phyloP scores from a whole-genome alignment of 2,329 filamentous ascomycete genomes.

The Trichoderma aggressivum region DNA sequence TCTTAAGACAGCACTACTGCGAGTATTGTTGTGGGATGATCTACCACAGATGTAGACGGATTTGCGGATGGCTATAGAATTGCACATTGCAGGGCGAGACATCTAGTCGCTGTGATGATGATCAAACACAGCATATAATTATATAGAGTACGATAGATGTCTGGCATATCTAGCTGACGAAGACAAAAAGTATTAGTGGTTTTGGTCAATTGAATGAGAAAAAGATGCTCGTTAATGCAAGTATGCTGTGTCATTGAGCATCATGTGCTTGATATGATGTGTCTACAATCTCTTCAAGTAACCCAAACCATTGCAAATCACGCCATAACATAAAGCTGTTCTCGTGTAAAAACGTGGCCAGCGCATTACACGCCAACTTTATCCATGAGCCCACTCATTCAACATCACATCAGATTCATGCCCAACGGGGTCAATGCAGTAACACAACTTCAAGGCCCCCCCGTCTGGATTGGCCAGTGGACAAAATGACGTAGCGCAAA shows the following conservation, averaged over 20 bases:
- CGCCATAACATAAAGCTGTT: neutral
- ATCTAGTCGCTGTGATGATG: neutral
- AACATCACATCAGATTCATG: conserved; percentile 7
- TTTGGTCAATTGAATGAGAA: neutral
- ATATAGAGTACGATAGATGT: conserved; percentile 1
- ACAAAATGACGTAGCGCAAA: neutral
- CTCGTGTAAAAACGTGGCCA: neutral
- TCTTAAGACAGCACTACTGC: neutral
- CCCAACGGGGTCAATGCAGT: conserved; percentile 16
- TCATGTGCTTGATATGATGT: neutral
- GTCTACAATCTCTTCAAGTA: neutral
- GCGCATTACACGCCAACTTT: neutral
- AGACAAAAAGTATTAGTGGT: neutral
- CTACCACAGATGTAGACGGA: conserved; percentile 1
- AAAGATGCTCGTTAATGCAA: neutral
- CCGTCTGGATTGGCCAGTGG: neutral
- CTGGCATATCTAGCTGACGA: neutral
- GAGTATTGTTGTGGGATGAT: neutral
- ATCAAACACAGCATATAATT: neutral
- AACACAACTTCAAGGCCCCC: neutral
- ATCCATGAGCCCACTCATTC: neutral
- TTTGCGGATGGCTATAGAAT: neutral
- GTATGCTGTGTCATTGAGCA: neutral
- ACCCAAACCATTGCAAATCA: neutral
- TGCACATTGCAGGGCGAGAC: neutral